Evolutionary conservation across 2,329 filamentous ascomycete genomes (phyloP), one percentile per base, ranked within the genome.

Genomic region (Sarocladiaceae sp.): DNA sequence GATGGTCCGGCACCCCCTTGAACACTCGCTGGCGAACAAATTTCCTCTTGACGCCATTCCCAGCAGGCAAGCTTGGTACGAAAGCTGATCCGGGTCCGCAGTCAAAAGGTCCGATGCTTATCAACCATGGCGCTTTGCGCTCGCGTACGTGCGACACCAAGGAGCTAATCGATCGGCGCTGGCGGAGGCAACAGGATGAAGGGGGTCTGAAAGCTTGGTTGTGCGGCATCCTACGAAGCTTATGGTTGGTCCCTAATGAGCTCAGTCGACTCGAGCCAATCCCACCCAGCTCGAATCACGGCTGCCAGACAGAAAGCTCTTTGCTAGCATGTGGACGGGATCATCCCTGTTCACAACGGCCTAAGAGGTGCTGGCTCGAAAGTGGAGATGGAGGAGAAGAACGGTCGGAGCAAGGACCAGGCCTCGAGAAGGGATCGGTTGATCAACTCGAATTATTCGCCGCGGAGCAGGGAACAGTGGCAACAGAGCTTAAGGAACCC

Each of bases 321-420:
- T 4, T 18, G 33, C 16, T 19, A 15, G 33, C 16, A 10, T 29
- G 21, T 21, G 24, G 24, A 29, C 37, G 21, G 37, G 37, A 41
- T 41, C n/a, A 41, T 41, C 37, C 37, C 37, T 41, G 37, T 18
- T 18, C 6, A 18, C n/a, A n/a, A n/a, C n/a, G n/a, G n/a, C n/a
- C n/a, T n/a, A n/a, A n/a, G n/a, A n/a, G n/a, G n/a, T n/a, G n/a
- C n/a, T n/a, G n/a, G n/a, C 10, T 41, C 9, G 24, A 19, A 27
- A 24, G 21, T 41, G 37, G 21, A 24, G 12, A 26, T n/a, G 34
- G 37, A 24, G 20, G 20, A 18, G 20, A 19, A 19, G 15, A 29
- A 24, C n/a, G n/a, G n/a, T n/a, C n/a, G n/a, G n/a, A n/a, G 29
- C 37, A 41, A 19, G 37, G 37, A 41, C 37, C 21, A 41, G 37